Evolutionary conservation across 73 alveolate genomes (phyloP).

Genomic region (Breviolum minutum): DNA sequence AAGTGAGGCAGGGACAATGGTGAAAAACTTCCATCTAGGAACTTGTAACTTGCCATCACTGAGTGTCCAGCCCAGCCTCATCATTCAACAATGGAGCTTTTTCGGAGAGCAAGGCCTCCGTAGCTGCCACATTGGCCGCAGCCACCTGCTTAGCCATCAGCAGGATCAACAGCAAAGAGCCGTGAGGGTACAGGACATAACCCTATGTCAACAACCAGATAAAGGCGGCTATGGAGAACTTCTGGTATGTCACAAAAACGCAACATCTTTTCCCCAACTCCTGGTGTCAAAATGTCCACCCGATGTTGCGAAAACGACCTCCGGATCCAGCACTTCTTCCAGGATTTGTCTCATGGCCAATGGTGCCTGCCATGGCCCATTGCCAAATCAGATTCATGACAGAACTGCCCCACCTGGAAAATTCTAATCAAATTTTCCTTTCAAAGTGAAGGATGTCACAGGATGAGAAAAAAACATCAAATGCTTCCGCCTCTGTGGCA

Average conservation of each 20-base stretch:
- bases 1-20: too few relatives aligned
- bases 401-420: not conserved
- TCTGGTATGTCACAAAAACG: not conserved
- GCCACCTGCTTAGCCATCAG: conserved; percentile 7
- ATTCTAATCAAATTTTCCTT: not conserved
- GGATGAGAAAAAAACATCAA: not conserved
- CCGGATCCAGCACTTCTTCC: conserved; percentile 65
- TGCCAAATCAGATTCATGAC: not conserved
- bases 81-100: not conserved
- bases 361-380: not conserved
- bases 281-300: not conserved
- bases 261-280: not conserved
- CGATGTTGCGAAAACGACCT: not conserved
- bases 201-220: not conserved
- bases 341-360: conserved; percentile 32
- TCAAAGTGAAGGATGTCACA: not conserved
- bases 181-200: not conserved
- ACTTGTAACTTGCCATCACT: too few relatives aligned
- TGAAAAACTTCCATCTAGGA: too few relatives aligned
- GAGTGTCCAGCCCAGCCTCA: not conserved
- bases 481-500: too few relatives aligned
- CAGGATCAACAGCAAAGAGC: not conserved
- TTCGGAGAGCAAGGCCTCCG: conserved; percentile 43
- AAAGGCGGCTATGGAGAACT: not conserved
- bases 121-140: conserved; percentile 65